Conservation (phyloP, 2,329 filamentous ascomycete species). For the Calonectria honghensis region DNA sequence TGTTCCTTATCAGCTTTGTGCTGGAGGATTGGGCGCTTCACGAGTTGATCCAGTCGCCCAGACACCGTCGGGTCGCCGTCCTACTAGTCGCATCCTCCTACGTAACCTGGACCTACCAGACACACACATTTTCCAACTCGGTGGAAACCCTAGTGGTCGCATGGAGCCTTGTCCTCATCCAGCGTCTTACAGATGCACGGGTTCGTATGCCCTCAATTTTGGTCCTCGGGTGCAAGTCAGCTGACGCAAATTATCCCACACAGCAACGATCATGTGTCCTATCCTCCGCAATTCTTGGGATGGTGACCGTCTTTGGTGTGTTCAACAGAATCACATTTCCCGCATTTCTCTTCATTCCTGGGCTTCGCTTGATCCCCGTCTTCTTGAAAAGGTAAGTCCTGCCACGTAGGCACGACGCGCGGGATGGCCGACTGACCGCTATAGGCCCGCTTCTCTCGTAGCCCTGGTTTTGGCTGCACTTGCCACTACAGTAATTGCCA, state of each 20-base stretch:
- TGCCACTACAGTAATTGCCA: slow-evolving; percentile 81
- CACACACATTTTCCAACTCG: slow-evolving; percentile 98
- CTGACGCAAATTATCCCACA: slow-evolving; percentile 52
- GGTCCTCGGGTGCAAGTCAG: slow-evolving; percentile 35
- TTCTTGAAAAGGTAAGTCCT: slow-evolving; percentile 83
- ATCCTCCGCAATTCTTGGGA: slow-evolving; percentile 85
- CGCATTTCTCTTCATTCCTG: slow-evolving; percentile 91
- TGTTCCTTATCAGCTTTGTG: slow-evolving; percentile 97
- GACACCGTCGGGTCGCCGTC: slow-evolving; percentile 82
- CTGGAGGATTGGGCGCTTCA: slow-evolving; percentile 98
- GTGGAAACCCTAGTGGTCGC: slow-evolving; percentile 94
- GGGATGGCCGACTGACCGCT: slow-evolving; percentile 48
- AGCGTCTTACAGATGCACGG: slow-evolving; percentile 87
- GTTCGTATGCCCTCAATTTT: slow-evolving; percentile 68
- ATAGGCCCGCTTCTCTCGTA: slow-evolving; percentile 76
- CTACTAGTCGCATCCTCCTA: slow-evolving; percentile 95
- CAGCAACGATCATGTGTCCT: slow-evolving; percentile 85
- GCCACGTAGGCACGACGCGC: slow-evolving; percentile 39
- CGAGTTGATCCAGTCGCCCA: slow-evolving; percentile 87
- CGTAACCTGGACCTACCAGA: slow-evolving; percentile 99
- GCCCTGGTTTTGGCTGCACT: slow-evolving; percentile 79
- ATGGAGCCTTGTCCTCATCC: slow-evolving; percentile 94
- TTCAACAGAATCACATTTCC: slow-evolving; percentile 99
- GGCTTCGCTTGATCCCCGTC: slow-evolving; percentile 88
- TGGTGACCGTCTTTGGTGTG: slow-evolving; percentile 87